These are phyloP conservation scores for Shiraia sp. DNA, from an alignment of 2,329 filamentous ascomycete genomes.

Conservation along the genomic window DNA sequence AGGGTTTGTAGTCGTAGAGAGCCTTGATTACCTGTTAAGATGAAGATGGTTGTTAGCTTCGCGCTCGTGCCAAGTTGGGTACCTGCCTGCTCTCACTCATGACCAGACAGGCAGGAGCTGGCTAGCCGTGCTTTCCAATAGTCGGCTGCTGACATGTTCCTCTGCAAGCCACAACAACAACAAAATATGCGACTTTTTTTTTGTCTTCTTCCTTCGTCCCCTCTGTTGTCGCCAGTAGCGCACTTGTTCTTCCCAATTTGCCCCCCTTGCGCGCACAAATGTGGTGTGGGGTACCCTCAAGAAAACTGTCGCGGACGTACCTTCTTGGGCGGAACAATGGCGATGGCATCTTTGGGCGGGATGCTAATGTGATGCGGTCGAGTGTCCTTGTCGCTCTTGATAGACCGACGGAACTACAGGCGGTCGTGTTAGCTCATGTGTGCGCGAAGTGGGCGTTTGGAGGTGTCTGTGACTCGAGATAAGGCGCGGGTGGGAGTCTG, in stretches of 20 bases:
- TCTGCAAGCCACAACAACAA: no score
- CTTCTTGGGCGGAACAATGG: slow-evolving; percentile 92
- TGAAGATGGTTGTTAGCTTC: slow-evolving; percentile 28
- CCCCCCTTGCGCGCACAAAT: slow-evolving; percentile 1
- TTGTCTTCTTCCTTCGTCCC: no score
- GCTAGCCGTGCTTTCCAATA: no score
- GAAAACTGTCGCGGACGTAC: slow-evolving; percentile 51
- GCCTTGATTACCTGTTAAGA: slow-evolving; percentile 84
- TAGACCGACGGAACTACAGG: slow-evolving; percentile 72
- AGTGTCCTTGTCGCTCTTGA: slow-evolving; percentile 84
- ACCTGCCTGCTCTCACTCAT: neutral
- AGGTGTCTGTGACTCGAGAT: slow-evolving; percentile 17
- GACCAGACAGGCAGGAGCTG: neutral
- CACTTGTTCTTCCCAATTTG: slow-evolving; percentile 3
- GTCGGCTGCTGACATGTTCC: no score
- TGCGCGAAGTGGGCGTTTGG: slow-evolving; percentile 9
- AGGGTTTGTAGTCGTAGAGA: slow-evolving; percentile 91
- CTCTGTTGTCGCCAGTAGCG: neutral
- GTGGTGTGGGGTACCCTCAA: neutral
- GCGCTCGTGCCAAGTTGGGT: slow-evolving; percentile 23
- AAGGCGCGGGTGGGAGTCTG: slow-evolving; percentile 8
- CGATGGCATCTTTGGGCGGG: slow-evolving; percentile 80
- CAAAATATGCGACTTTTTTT: no score
- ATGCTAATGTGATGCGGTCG: slow-evolving; percentile 75
- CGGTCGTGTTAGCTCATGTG: slow-evolving; percentile 27